phyloP scores from a whole-genome alignment of 1,284 basidiomycete genomes.

The Stereum hirsutum region DNA sequence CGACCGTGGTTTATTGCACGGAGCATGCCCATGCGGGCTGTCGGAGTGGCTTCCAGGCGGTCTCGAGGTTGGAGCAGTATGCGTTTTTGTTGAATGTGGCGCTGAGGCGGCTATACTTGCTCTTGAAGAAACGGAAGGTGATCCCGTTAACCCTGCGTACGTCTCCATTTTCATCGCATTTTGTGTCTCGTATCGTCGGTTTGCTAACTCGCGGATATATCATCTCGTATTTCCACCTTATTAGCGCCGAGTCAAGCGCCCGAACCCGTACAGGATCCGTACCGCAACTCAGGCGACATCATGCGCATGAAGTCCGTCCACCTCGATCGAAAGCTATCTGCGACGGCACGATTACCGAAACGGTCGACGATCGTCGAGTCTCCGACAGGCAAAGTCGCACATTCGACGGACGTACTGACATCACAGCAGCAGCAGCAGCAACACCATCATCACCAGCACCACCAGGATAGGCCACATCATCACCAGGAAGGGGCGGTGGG shows the following conservation, averaged over 20 bases:
- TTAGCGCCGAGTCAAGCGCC: constrained; percentile 23
- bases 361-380: constrained; percentile 94
- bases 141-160: constrained; percentile 72
- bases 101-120: constrained; percentile 81
- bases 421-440: too few species aligned
- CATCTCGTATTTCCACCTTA: too few species aligned
- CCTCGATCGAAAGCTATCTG: constrained; percentile 91
- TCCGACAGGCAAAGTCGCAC: constrained; percentile 83
- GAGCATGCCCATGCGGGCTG: constrained; percentile 66
- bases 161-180: constrained; percentile 17
- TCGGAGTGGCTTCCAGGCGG: constrained; percentile 78
- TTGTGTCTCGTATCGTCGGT: neutral
- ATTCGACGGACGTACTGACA: constrained; percentile 37
- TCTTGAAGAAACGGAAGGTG: constrained; percentile 88
- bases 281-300: constrained; percentile 83
- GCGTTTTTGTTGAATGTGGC: constrained; percentile 96
- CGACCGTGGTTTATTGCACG: constrained; percentile 66
- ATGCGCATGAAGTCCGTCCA: constrained; percentile 92
- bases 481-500: constrained; percentile 1
- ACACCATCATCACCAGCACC: constrained; percentile 9
- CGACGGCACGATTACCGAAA: constrained; percentile 86
- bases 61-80: constrained; percentile 95
- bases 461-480: neutral
- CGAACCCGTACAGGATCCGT: constrained; percentile 51
- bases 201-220: constrained; percentile 21